Evolutionary conservation across 202 grass and related monocot genomes (phyloP).

Genomic region (Bolboschoenoplectus hybrid): DNA sequence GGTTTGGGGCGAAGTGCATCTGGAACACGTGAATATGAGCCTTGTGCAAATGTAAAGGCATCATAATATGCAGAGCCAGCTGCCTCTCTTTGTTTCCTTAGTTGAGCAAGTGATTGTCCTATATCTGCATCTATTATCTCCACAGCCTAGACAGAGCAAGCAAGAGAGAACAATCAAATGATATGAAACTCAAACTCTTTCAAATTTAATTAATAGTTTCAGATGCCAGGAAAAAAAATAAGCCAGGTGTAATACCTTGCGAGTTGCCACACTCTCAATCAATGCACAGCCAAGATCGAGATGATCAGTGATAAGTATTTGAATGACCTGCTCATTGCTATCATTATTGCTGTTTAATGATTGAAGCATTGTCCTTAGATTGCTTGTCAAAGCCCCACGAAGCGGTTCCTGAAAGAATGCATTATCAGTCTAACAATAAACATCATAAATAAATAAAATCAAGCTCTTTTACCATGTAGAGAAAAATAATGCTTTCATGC

Average conservation of each 20-base stretch:
- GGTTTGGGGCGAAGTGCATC: constrained; percentile 81
- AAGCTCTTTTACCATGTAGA: not conserved
- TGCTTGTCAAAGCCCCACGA: constrained; percentile 74
- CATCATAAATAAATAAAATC: constrained; percentile 35
- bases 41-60: constrained; percentile 76
- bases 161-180: not conserved
- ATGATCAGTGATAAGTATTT: constrained; percentile 86
- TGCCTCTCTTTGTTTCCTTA: constrained; percentile 78
- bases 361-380: constrained; percentile 87
- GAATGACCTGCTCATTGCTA: constrained; percentile 73
- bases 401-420: constrained; percentile 72
- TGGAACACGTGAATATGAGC: constrained; percentile 63
- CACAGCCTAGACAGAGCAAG: constrained; percentile 52
- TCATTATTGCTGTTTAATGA: constrained; percentile 75
- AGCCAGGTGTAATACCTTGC: constrained; percentile 53
- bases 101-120: constrained; percentile 65
- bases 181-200: not conserved
- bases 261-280: constrained; percentile 92
- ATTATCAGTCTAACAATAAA: constrained; percentile 28
- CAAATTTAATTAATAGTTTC: constrained; percentile 6
- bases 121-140: constrained; percentile 94
- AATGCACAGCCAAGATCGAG: constrained; percentile 97
- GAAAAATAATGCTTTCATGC: constrained; percentile 10
- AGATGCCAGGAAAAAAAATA: not conserved
- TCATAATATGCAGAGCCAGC: constrained; percentile 88